phyloP scores from a whole-genome alignment of 2,329 filamentous ascomycete species.

The Bipolaris cookei region DNA sequence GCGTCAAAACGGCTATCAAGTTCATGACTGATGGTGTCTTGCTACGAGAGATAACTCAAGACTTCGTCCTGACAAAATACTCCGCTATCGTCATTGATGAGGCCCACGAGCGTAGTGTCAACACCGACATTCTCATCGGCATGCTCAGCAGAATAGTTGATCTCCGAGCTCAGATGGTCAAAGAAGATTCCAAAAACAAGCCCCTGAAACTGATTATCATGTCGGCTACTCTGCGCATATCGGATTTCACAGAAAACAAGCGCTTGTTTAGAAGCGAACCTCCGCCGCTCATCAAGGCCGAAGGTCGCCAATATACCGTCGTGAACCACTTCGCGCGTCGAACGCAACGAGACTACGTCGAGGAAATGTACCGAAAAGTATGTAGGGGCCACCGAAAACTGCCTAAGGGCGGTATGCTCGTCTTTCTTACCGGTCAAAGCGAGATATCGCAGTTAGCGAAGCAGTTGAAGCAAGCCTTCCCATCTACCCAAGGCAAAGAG shows the following conservation, averaged over 20 bases:
- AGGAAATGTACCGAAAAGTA: slow-evolving; percentile 88
- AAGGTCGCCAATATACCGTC: slow-evolving; percentile 90
- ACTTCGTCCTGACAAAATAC: slow-evolving; percentile 87
- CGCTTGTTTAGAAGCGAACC: slow-evolving; percentile 74
- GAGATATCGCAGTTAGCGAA: slow-evolving; percentile 88
- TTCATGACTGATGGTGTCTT: slow-evolving; percentile 99
- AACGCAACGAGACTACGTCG: slow-evolving; percentile 86
- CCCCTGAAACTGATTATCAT: slow-evolving; percentile 96
- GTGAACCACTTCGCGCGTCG: slow-evolving; percentile 85
- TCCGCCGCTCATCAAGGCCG: slow-evolving; percentile 85
- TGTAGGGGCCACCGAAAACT: slow-evolving; percentile 86
- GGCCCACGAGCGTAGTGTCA: slow-evolving; percentile 95
- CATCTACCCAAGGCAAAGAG: slow-evolving; percentile 53
- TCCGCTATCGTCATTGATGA: slow-evolving; percentile 95
- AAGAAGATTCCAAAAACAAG: slow-evolving; percentile 70
- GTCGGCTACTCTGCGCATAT: slow-evolving; percentile 92
- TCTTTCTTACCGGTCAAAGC: slow-evolving; percentile 92
- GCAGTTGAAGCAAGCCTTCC: slow-evolving; percentile 73
- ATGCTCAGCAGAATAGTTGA: slow-evolving; percentile 94
- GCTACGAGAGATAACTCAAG: slow-evolving; percentile 86
- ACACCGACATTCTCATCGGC: slow-evolving; percentile 97
- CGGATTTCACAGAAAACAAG: slow-evolving; percentile 85
- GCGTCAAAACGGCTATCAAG: slow-evolving; percentile 85
- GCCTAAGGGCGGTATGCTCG: slow-evolving; percentile 86
- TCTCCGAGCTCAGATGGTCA: slow-evolving; percentile 74